Percentiles rank a stretch among this genome's conserved stretches.
Conservation (phyloP, 1,284 basidiomycete genomes). For the Leccinum pachyderme region DNA sequence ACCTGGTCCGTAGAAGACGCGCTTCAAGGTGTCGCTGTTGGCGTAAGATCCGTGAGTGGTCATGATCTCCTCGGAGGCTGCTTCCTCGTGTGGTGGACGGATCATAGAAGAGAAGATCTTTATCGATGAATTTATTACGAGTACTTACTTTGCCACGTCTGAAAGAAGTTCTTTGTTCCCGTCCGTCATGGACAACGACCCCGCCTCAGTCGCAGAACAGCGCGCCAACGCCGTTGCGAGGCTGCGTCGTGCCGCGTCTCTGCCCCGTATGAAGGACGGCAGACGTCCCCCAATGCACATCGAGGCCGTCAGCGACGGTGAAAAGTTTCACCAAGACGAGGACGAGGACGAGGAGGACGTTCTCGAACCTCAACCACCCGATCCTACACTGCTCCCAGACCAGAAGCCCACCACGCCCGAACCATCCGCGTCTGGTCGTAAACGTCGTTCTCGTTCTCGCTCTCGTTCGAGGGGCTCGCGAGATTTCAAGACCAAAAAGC, state of each 20-base stretch:
- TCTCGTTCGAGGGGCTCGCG: slow-evolving; percentile 72
- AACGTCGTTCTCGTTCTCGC: slow-evolving; percentile 60
- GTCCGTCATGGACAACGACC: slow-evolving; percentile 37
- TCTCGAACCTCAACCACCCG: slow-evolving; percentile 18
- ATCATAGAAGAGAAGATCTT: slow-evolving; percentile 1
- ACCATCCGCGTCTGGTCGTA: slow-evolving; percentile 42
- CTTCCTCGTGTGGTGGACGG: no score
- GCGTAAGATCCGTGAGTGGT: slow-evolving; percentile 50
- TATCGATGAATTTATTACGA: slow-evolving; percentile 19
- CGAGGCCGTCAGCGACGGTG: slow-evolving; percentile 75
- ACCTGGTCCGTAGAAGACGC: slow-evolving; percentile 68
- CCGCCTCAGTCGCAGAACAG: slow-evolving; percentile 58
- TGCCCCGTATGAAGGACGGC: slow-evolving; percentile 86
- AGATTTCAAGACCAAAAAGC: slow-evolving; percentile 64
- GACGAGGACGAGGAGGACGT: slow-evolving; percentile 34
- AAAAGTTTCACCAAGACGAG: slow-evolving; percentile 42
- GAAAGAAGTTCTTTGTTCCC: not conserved
- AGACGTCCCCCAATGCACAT: slow-evolving; percentile 79
- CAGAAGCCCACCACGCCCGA: slow-evolving; percentile 34
- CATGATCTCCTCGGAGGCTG: no score
- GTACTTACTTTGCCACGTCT: not conserved
- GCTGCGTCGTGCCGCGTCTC: slow-evolving; percentile 84
- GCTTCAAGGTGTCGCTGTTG: slow-evolving; percentile 63
- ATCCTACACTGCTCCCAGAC: slow-evolving; percentile 18
- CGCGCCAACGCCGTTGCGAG: slow-evolving; percentile 85